Conservation (phyloP, 768 basidiomycete genomes). For the Pleurotus eryngii region DNA sequence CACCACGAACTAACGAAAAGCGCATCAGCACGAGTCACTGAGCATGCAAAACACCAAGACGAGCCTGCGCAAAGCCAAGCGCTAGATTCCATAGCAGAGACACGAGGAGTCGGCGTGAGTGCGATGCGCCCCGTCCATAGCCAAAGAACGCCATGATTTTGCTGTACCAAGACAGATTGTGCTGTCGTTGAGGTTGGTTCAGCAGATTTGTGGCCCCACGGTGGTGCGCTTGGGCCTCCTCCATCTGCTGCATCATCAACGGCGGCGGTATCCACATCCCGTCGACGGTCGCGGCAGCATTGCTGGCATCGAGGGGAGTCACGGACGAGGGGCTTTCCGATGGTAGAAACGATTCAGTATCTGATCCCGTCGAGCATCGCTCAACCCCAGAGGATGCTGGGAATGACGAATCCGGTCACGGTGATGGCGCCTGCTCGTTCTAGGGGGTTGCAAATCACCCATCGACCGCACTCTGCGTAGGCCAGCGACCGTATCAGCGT, state of each 20-base stretch:
- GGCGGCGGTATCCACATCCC: constrained; percentile 4
- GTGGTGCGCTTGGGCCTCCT: constrained; percentile 4
- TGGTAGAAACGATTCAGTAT: background rate
- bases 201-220: background rate
- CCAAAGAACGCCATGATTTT: constrained; percentile 41
- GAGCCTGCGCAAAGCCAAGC: constrained; percentile 49
- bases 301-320: background rate
- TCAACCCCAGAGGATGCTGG: constrained; percentile 1
- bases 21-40: background rate
- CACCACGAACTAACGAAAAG: constrained; percentile 37
- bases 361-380: background rate
- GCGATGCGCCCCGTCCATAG: constrained; percentile 46
- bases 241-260: constrained; percentile 6
- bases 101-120: constrained; percentile 44
- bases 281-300: background rate
- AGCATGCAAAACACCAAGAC: constrained; percentile 12
- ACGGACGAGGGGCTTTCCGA: background rate
- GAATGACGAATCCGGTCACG: constrained; percentile 7
- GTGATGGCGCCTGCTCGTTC: constrained; percentile 1
- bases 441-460: constrained; percentile 31
- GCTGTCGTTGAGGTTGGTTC: constrained; percentile 17
- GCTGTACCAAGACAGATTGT: constrained; percentile 12
- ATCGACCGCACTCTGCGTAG: constrained; percentile 37
- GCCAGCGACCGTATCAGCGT: constrained; percentile 5
- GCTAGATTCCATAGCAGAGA: constrained; percentile 41